Conservation (phyloP, 306 rosid species). For the Rosa persica region DNA sequence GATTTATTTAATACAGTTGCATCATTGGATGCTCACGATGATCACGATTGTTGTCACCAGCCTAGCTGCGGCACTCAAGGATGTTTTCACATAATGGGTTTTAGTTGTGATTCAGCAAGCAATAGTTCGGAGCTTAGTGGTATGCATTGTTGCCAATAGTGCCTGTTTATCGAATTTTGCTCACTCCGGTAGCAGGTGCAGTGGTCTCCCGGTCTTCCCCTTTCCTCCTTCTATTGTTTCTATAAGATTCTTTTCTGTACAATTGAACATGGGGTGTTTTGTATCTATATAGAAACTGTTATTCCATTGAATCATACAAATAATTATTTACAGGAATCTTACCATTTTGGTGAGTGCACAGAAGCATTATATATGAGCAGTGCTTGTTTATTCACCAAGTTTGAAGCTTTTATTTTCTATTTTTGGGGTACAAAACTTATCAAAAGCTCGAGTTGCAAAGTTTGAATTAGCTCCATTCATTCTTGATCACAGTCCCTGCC, state of each 20-base stretch:
- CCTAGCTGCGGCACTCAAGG: neutral
- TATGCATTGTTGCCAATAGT: constrained; percentile 4
- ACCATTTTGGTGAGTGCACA: constrained; percentile 8
- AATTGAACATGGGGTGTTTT: constrained; percentile 40
- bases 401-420: neutral
- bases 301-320: constrained; percentile 15
- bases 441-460: neutral
- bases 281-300: constrained; percentile 38
- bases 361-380: neutral
- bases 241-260: constrained; percentile 36
- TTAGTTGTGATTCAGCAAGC: constrained; percentile 21
- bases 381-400: neutral
- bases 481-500: neutral
- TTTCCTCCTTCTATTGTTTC: neutral
- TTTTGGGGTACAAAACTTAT: neutral
- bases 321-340: neutral
- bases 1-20: constrained; percentile 10
- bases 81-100: neutral
- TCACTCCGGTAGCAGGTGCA: constrained; percentile 25
- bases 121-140: constrained; percentile 6
- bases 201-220: constrained; percentile 4
- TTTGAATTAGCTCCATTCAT: neutral
- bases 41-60: constrained; percentile 1
- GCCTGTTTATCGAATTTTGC: constrained; percentile 30
- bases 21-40: neutral